phyloP scores from a whole-genome alignment of 2,329 filamentous ascomycete genomes.

The Cryphonectria nitschkei region DNA sequence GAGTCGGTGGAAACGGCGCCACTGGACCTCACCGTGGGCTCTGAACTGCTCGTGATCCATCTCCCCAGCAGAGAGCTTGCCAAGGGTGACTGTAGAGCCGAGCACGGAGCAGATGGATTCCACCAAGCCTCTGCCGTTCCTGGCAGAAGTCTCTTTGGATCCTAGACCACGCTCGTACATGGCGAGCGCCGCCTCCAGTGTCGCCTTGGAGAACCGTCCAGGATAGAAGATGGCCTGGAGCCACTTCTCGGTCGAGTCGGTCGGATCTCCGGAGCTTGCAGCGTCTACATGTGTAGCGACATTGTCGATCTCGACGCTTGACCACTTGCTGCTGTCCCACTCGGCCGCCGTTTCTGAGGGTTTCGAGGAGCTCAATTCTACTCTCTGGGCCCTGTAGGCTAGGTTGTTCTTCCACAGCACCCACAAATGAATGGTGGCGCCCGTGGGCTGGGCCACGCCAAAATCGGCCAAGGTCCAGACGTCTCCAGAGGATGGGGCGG shows the following conservation, averaged over 20 bases:
- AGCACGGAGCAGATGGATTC: conserved; percentile 78
- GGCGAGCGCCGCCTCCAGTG: conserved; percentile 79
- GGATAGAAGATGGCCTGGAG: conserved; percentile 81
- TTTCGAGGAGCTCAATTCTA: conserved; percentile 54
- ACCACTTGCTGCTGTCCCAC: conserved; percentile 70
- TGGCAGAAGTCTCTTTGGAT: conserved; percentile 44
- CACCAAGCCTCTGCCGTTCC: conserved; percentile 62
- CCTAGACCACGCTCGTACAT: conserved; percentile 75
- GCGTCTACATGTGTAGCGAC: conserved; percentile 57
- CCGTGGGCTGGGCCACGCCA: conserved; percentile 59
- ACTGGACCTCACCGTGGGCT: conserved; percentile 76
- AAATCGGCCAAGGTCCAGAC: conserved; percentile 84
- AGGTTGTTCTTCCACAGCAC: conserved; percentile 85
- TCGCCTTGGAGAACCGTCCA: conserved; percentile 77
- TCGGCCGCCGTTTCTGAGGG: conserved; percentile 54
- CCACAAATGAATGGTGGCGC: conserved; percentile 68
- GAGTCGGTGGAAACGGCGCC: conserved; percentile 87
- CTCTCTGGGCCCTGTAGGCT: conserved; percentile 72
- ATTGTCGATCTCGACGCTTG: conserved; percentile 65
- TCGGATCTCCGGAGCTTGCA: conserved; percentile 65
- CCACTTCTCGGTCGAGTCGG: conserved; percentile 83
- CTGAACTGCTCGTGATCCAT: conserved; percentile 79
- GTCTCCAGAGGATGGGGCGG: conserved; percentile 70
- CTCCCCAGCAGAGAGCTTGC: conserved; percentile 62
- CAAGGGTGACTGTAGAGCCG: conserved; percentile 68